Evolutionary conservation across 768 basidiomycete genomes (phyloP), one percentile per base, ranked within the genome.

Genomic region (Hygrocybe coccinea): DNA sequence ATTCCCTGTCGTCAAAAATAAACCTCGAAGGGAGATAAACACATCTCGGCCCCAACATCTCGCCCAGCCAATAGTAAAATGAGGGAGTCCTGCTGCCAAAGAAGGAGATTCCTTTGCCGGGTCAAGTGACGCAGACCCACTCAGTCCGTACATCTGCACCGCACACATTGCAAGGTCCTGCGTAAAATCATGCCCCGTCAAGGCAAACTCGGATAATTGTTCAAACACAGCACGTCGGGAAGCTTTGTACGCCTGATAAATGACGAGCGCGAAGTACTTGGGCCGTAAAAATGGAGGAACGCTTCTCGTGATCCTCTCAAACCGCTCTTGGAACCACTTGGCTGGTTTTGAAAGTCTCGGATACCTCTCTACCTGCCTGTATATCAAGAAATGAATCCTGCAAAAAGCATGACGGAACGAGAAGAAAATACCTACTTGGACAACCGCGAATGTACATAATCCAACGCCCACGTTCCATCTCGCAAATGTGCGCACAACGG

Each of bases 11-110:
- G 93, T 88, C 65, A 98, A 75, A 74, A 98, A 95, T 36, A 99
- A 76, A 1, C 97, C 97, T 56, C 92, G 84, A 17, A 97, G 72
- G 2, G 93, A 95, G 66, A 97, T 97, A 71, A 95, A 97, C 1
- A 91, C 86, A 64, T 92, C 89, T 19, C 97, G 83, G 2, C 97
- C 97, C 97, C 97, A 99, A 67, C 90, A 93, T 49, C 97, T 80
- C 12, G 95, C 95, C 97, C 97, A 99, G 5, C 87, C 86, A 7
- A 87, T 75, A 1, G 91, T 77, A 67, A 99, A 98, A 71, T 98
- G 97, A 5, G 97, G 95, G 25, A 98, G 74, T 17, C 97, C 97
- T 22, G 97, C 97, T 9, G 97, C 94, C 34, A 99, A 77, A 2
- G 89, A 91, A 3, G 97, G 86, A 1, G 84, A 86, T 1, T 79